These are phyloP conservation scores for Lojkania enalia DNA, from an alignment of 2,329 filamentous ascomycete genomes.

Conservation along the genomic window DNA sequence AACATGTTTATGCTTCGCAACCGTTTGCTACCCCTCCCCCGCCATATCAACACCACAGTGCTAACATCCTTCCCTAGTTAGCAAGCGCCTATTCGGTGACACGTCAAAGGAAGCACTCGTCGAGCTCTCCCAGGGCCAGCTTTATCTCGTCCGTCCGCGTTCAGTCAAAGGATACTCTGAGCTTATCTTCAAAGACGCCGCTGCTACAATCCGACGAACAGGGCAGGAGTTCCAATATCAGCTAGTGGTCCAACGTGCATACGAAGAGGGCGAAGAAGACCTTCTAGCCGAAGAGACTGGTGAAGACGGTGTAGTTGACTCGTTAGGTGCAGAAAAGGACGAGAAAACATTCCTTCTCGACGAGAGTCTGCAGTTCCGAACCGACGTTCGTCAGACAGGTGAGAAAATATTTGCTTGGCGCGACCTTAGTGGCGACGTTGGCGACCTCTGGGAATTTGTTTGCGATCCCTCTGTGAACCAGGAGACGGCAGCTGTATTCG, in stretches of 20 bases:
- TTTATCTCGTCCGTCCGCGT: conserved; percentile 92
- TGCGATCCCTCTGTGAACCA: conserved; percentile 75
- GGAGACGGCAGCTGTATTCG: conserved; percentile 76
- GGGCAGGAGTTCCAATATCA: conserved; percentile 97
- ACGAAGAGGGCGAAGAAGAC: conserved; percentile 96
- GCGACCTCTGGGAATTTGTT: conserved; percentile 97
- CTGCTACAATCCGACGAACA: conserved; percentile 87
- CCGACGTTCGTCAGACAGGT: conserved; percentile 76
- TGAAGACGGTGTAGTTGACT: conserved; percentile 76
- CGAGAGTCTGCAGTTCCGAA: conserved; percentile 83
- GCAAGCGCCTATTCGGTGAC: conserved; percentile 90
- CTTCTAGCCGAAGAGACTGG: conserved; percentile 86
- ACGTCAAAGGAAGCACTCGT: conserved; percentile 89
- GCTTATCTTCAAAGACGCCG: conserved; percentile 97
- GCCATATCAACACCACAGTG: conserved; percentile 10
- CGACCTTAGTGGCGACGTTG: conserved; percentile 88
- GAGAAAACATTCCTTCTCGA: conserved; percentile 98
- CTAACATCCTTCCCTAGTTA: conserved; percentile 60
- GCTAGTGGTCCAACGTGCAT: conserved; percentile 91
- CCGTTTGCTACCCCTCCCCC: conserved; percentile 40
- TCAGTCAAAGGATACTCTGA: conserved; percentile 98
- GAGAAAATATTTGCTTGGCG: conserved; percentile 92
- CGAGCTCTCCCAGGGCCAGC: conserved; percentile 91
- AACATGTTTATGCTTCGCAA: conserved; percentile 49
- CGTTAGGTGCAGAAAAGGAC: conserved; percentile 80